Percentiles rank a stretch among this genome's conserved stretches.
Evolutionary conservation across 495 filamentous ascomycete species (phyloP).

Genomic region (Neurospora tetrasperma): DNA sequence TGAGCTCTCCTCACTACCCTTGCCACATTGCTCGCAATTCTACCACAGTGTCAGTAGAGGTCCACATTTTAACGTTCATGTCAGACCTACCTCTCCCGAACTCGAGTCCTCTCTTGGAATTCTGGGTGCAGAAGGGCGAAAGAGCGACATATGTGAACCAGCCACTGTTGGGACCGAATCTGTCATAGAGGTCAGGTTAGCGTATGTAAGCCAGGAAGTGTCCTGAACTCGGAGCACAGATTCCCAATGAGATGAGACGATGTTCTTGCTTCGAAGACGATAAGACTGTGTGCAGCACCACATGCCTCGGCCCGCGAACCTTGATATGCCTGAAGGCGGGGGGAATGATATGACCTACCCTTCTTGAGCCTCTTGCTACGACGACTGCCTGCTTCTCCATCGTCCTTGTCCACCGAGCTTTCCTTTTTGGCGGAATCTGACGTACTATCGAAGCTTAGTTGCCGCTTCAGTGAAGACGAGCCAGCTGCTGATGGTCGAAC

Average conservation of each 20-base stretch:
- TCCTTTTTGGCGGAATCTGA: constrained; percentile 44
- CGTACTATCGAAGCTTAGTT: constrained; percentile 64
- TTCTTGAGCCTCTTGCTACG: constrained; percentile 91
- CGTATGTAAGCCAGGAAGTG: neutral
- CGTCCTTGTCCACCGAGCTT: constrained; percentile 49
- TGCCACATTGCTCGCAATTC: constrained; percentile 85
- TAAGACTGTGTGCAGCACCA: neutral
- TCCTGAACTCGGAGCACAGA: neutral
- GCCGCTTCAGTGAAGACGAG: constrained; percentile 61
- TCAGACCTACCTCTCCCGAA: constrained; percentile 60
- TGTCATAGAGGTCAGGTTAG: constrained; percentile 23
- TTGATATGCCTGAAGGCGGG: neutral
- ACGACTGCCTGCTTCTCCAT: constrained; percentile 63
- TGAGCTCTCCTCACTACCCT: constrained; percentile 48
- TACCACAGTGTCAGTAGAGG: constrained; percentile 27
- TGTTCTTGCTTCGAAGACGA: neutral
- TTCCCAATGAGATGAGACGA: neutral
- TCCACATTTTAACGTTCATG: neutral
- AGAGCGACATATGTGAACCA: constrained; percentile 92
- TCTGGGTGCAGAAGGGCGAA: constrained; percentile 68
- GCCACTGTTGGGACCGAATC: constrained; percentile 83
- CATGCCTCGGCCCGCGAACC: neutral
- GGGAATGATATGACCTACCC: constrained; percentile 43
- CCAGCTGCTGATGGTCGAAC: constrained; percentile 42
- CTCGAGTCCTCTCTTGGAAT: constrained; percentile 57